Conservation (phyloP, 139 green algal species). For the Closterium sp. region DNA sequence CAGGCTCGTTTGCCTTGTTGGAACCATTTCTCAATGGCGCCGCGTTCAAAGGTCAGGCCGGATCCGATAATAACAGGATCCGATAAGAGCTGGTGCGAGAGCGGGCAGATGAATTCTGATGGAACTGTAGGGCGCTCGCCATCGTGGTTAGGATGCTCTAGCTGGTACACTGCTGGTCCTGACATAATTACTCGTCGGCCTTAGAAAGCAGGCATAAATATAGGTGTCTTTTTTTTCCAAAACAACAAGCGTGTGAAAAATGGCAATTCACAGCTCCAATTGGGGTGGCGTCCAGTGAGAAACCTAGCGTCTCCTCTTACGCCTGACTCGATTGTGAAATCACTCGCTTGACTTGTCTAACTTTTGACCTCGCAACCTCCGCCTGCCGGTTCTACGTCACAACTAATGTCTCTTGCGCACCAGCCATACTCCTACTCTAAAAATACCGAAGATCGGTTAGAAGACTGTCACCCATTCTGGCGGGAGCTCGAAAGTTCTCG, state of each 20-base stretch:
- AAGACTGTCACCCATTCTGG: too few relatives aligned
- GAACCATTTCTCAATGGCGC: constrained; percentile 39
- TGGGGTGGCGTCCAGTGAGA: too few relatives aligned
- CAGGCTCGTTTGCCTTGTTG: constrained; percentile 12
- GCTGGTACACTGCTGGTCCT: background rate
- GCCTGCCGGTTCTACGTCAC: too few relatives aligned
- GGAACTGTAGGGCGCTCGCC: background rate
- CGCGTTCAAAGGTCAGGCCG: constrained; percentile 41
- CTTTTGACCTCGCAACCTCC: too few relatives aligned
- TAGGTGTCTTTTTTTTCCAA: too few relatives aligned
- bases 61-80: constrained; percentile 49
- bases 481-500: background rate
- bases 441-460: background rate
- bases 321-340: too few relatives aligned
- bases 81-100: constrained; percentile 37
- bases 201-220: background rate
- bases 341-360: too few relatives aligned
- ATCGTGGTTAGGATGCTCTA: background rate
- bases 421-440: background rate
- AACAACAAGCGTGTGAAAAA: too few relatives aligned
- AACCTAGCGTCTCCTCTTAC: too few relatives aligned
- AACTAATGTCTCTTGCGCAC: too few relatives aligned
- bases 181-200: background rate
- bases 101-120: constrained; percentile 39
- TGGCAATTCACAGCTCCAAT: too few relatives aligned